Evolutionary conservation across 768 basidiomycete species (phyloP), one percentile per base, ranked within the genome.

Genomic region (Tricholoma matsutake): DNA sequence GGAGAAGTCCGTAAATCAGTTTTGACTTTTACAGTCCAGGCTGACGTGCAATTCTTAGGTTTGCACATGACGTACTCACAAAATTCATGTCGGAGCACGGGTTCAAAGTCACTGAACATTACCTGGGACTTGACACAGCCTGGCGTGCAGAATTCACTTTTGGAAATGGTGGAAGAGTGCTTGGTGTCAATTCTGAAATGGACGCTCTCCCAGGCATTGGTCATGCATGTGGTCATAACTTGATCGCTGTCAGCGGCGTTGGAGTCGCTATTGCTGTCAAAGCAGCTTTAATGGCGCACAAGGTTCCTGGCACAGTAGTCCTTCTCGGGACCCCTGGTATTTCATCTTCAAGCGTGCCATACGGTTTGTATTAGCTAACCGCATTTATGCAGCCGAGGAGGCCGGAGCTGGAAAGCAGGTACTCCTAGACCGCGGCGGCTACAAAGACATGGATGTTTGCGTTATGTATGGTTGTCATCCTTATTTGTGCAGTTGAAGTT

Each of bases 161-260:
- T 63, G 84, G 86, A 22, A 68, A 64, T 35, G 83, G 83, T 31
- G 87, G 88, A 9, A 82, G 87, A 43, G 84, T 85, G 54, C 76
- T 93, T 51, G 91, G 92, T 7, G 74, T 93, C 63, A 92, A 94
- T 72, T 86, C 90, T 14, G 92, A 92, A 73, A 91, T 90, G 88
- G 85, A 86, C 68, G 85, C 85, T 9, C 73, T 86, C 20, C 75
- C 72, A 37, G 80, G 82, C 7, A 75, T 89, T 77, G 74, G 86
- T 72, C 78, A 86, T 69, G 89, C 83, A 0, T 93, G 91, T 68
- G 91, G 91, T 0, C 91, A 94, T 72, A 92, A 93, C 71, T 79
- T 94, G 63, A 92, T 92, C 65, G 91, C 91, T 51, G 82, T 87
- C 66, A 84, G 85, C 63, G 91, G 91, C 41, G 84, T 90, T 34